Percentiles rank a stretch among this genome's conserved stretches.
Conservation (phyloP, 306 rosid species). For the Rosa chinensis region DNA sequence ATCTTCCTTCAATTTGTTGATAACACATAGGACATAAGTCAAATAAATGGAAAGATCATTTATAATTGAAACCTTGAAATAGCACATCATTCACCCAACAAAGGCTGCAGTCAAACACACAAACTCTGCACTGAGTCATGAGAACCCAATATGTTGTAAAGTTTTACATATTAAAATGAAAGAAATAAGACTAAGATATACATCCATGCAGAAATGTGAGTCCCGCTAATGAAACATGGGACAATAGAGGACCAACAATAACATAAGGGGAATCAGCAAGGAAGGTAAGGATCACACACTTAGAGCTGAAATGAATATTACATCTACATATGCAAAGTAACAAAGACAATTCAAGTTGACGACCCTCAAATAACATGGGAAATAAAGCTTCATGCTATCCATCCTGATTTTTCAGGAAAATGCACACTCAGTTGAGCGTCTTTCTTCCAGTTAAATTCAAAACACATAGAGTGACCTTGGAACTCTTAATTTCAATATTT, state of each 20-base stretch:
- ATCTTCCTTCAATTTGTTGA: conserved; percentile 31
- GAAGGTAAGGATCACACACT: not conserved
- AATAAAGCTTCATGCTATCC: not conserved
- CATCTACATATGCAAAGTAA: not conserved
- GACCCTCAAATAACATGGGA: not conserved
- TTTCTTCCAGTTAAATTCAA: not conserved
- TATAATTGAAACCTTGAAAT: conserved; percentile 3
- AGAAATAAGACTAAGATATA: too few relatives aligned
- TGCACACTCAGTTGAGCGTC: not conserved
- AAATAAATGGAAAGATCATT: conserved; percentile 16
- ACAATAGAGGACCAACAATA: not conserved
- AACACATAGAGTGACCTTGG: not conserved
- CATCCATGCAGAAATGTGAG: not conserved
- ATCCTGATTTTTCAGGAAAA: not conserved
- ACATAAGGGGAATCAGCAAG: not conserved
- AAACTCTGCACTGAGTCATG: not conserved
- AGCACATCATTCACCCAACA: conserved; percentile 8
- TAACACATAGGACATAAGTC: conserved; percentile 25
- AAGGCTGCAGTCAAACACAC: not conserved
- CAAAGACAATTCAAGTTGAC: not conserved
- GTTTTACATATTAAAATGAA: not conserved
- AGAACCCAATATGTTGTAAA: not conserved
- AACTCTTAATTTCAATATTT: not conserved
- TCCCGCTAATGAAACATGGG: not conserved
- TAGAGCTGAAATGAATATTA: not conserved